phyloP scores from a whole-genome alignment of 176 grass and related monocot species.

The Triticum turgidum region DNA sequence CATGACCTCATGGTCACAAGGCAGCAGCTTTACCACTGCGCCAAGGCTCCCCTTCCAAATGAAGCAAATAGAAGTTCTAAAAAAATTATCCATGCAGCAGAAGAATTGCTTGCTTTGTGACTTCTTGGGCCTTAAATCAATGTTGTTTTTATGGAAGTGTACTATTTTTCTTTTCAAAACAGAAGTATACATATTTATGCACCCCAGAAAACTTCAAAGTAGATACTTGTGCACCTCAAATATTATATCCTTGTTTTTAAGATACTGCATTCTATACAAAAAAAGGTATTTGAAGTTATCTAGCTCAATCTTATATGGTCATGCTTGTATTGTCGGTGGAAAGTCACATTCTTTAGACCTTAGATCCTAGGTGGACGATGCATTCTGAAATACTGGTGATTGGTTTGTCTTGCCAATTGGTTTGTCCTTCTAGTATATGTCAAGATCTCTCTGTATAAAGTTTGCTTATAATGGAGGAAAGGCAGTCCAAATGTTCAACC shows the following conservation, averaged over 20 bases:
- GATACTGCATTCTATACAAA: not conserved
- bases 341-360: not conserved
- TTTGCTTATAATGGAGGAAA: constrained; percentile 1
- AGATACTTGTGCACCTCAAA: not conserved
- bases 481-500: not conserved
- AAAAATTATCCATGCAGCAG: too few relatives aligned
- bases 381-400: not conserved
- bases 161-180: too few relatives aligned
- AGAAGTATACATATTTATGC: too few relatives aligned
- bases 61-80: not conserved
- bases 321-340: not conserved
- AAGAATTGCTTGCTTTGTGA: too few relatives aligned
- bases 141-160: too few relatives aligned
- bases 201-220: too few relatives aligned
- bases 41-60: not conserved
- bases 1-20: too few relatives aligned
- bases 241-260: not conserved
- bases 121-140: too few relatives aligned
- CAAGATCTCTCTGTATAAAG: not conserved
- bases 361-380: not conserved
- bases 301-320: not conserved
- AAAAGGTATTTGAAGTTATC: not conserved
- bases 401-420: not conserved
- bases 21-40: too few relatives aligned
- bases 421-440: not conserved